Evolutionary conservation across 306 rosid genomes (phyloP).

Genomic region (Cajanus cajan): DNA sequence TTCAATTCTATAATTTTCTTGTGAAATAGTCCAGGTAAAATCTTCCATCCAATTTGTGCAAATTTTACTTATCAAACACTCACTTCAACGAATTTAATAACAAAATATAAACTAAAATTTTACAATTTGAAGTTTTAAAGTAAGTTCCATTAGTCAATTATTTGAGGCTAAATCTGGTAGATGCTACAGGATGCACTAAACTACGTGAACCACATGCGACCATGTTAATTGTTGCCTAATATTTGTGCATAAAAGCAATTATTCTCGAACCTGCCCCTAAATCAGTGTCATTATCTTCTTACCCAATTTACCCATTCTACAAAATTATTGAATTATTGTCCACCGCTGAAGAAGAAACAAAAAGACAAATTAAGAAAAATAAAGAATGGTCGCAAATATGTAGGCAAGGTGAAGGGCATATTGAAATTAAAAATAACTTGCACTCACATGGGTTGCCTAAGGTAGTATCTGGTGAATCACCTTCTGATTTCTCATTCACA

Average conservation of each 20-base stretch:
- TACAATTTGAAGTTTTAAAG: background rate
- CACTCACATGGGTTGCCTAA: constrained; percentile 56
- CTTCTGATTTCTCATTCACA: background rate
- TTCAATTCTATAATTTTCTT: background rate
- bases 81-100: background rate
- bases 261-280: constrained; percentile 31
- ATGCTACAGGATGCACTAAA: background rate
- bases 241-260: constrained; percentile 24
- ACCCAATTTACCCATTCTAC: background rate
- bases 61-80: background rate
- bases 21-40: too few species aligned
- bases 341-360: constrained; percentile 35
- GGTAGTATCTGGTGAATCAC: constrained; percentile 32
- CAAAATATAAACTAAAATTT: background rate
- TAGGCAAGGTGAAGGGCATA: constrained; percentile 18
- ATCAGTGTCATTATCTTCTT: constrained; percentile 7
- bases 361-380: background rate
- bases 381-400: background rate
- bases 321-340: constrained; percentile 34
- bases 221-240: constrained; percentile 39
- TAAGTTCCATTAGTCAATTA: background rate
- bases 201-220: constrained; percentile 45
- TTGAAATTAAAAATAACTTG: constrained; percentile 10
- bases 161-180: background rate
- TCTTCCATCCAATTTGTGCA: background rate